Evolutionary conservation across 2,329 filamentous ascomycete species (phyloP).

Genomic region (Xylariaceae sp.): DNA sequence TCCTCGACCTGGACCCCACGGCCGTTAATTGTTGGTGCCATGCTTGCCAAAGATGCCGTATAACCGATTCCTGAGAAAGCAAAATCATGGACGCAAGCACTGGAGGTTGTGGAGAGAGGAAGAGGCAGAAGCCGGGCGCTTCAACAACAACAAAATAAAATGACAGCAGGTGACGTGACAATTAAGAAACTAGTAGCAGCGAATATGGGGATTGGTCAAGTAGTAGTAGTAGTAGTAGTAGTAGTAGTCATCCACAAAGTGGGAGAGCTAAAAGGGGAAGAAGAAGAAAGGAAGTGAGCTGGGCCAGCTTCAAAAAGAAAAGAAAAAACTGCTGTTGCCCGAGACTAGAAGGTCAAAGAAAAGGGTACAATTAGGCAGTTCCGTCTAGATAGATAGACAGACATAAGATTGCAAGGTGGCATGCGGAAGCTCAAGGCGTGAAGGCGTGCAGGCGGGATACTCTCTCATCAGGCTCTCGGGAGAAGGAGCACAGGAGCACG

Average conservation of each 20-base stretch:
- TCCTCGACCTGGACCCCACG: slow-evolving; percentile 88
- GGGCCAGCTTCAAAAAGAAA: background rate
- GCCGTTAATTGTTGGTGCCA: slow-evolving; percentile 61
- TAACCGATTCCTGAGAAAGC: slow-evolving; percentile 12
- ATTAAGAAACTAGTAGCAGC: slow-evolving; percentile 1
- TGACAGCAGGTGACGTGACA: background rate
- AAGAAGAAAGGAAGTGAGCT: slow-evolving; percentile 2
- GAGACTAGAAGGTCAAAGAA: slow-evolving; percentile 1
- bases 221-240: slow-evolving; percentile 1
- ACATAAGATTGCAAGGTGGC: background rate
- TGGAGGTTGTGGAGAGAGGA: slow-evolving; percentile 1
- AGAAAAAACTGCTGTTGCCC: background rate
- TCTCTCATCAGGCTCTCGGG: background rate
- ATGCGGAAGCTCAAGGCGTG: slow-evolving; percentile 24
- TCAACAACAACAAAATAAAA: background rate
- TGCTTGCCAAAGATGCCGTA: slow-evolving; percentile 38
- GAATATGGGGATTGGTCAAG: background rate
- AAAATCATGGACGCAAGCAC: slow-evolving; percentile 36
- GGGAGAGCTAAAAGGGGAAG: background rate
- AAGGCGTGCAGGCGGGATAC: background rate
- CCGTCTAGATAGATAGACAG: background rate
- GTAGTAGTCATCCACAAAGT: slow-evolving; percentile 9
- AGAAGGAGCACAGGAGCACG: background rate
- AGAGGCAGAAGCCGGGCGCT: slow-evolving; percentile 6
- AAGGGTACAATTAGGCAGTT: slow-evolving; percentile 20